These are phyloP conservation scores for Clonostachys chloroleuca DNA, from an alignment of 2,329 filamentous ascomycete genomes.

Conservation along the genomic window DNA sequence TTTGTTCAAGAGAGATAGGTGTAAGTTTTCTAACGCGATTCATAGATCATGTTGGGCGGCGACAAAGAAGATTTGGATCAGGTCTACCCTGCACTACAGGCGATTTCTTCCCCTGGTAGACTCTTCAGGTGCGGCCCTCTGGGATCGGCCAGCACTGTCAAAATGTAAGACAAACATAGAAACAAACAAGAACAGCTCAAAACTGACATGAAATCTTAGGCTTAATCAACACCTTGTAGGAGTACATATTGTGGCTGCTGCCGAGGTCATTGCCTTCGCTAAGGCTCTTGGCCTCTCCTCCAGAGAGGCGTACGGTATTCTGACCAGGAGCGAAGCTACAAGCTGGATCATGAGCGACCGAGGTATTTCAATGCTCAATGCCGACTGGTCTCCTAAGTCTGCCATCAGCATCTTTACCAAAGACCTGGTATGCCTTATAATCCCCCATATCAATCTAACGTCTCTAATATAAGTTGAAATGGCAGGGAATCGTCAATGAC, in stretches of 20 bases:
- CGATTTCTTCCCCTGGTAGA: constrained; percentile 57
- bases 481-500: not conserved
- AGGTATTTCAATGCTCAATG: not conserved
- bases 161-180: constrained; percentile 52
- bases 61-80: constrained; percentile 50
- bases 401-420: not conserved
- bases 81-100: constrained; percentile 54
- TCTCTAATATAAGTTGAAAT: not conserved
- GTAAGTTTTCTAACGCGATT: not conserved
- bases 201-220: constrained; percentile 41
- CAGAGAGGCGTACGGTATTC: not conserved
- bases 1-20: not conserved
- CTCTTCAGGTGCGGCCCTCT: constrained; percentile 58
- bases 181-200: constrained; percentile 14
- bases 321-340: not conserved
- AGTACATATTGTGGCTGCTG: constrained; percentile 35
- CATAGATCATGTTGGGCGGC: constrained; percentile 55
- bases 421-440: not conserved
- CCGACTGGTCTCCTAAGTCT: not conserved
- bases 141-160: constrained; percentile 62
- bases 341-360: not conserved
- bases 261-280: constrained; percentile 36
- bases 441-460: not conserved
- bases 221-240: constrained; percentile 33
- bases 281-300: constrained; percentile 23